These are phyloP conservation scores for Backusella morwellensis DNA, from an alignment of 192 early-diverging fungal genomes.

Conservation along the genomic window DNA sequence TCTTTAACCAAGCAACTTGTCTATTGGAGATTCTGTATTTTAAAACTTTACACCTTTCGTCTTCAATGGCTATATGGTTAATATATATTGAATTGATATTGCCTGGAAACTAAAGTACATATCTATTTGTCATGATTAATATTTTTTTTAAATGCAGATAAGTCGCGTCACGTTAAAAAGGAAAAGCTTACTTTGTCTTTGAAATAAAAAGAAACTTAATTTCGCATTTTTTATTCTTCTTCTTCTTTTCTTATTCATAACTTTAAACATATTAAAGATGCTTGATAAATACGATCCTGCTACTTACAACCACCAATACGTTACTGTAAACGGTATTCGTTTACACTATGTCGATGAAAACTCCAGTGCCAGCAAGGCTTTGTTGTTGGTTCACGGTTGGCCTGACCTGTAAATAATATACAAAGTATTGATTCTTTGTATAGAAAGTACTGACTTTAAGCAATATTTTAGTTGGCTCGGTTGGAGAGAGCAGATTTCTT, in stretches of 20 bases:
- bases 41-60: background rate
- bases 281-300: constrained; percentile 25
- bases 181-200: background rate
- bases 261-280: constrained; percentile 3
- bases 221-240: background rate
- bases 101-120: background rate
- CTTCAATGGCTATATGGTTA: background rate
- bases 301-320: constrained; percentile 27
- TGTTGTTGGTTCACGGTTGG: constrained; percentile 38
- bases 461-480: constrained; percentile 17
- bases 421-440: background rate
- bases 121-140: background rate
- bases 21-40: background rate
- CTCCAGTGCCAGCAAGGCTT: constrained; percentile 5
- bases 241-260: constrained; percentile 1
- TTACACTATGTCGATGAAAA: constrained; percentile 40
- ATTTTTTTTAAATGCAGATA: background rate
- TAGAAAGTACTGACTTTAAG: background rate
- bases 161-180: background rate
- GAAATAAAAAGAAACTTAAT: background rate
- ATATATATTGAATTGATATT: background rate
- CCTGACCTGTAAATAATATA: constrained; percentile 34
- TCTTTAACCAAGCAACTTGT: background rate
- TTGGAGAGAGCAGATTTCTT: constrained; percentile 48
- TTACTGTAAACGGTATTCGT: constrained; percentile 32